These are phyloP conservation scores for Aquanectria penicillioides DNA, from an alignment of 2,329 filamentous ascomycete genomes.

Conservation along the genomic window DNA sequence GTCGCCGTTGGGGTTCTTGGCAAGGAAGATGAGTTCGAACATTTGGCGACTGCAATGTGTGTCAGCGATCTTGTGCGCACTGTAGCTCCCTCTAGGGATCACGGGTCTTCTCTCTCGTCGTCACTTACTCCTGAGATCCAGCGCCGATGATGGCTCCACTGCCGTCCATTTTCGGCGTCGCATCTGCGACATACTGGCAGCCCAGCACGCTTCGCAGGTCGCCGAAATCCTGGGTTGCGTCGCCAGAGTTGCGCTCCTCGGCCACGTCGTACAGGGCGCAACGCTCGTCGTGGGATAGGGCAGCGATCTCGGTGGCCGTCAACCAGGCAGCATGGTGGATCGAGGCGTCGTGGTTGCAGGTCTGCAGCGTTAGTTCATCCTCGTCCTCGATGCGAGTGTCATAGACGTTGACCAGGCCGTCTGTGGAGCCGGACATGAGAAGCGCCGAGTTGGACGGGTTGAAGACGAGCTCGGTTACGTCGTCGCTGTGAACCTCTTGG, in stretches of 20 bases:
- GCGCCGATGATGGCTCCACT: constrained; percentile 69
- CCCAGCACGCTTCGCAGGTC: constrained; percentile 73
- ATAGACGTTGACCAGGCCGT: constrained; percentile 82
- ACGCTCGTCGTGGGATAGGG: constrained; percentile 81
- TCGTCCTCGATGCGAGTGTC: constrained; percentile 77
- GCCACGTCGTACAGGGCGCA: constrained; percentile 78
- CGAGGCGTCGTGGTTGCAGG: constrained; percentile 80
- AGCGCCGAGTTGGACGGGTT: constrained; percentile 69
- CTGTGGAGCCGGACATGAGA: constrained; percentile 80
- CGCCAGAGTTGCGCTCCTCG: constrained; percentile 69
- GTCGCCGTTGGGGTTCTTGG: constrained; percentile 52
- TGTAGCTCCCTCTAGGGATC: too few species aligned
- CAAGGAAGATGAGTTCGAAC: constrained; percentile 70
- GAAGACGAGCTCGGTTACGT: constrained; percentile 68
- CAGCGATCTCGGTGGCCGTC: constrained; percentile 70
- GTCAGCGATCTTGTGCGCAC: too few species aligned
- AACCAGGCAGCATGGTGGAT: constrained; percentile 81
- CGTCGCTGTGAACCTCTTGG: constrained; percentile 74
- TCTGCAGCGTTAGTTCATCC: constrained; percentile 80
- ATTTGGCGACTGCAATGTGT: constrained; percentile 56
- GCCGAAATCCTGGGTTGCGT: constrained; percentile 68
- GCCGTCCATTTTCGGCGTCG: constrained; percentile 68
- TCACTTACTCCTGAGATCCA: constrained; percentile 75
- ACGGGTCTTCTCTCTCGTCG: too few species aligned
- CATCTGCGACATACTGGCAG: constrained; percentile 79